Conservation (phyloP, 768 basidiomycete species). For the Amylocystis lapponica region DNA sequence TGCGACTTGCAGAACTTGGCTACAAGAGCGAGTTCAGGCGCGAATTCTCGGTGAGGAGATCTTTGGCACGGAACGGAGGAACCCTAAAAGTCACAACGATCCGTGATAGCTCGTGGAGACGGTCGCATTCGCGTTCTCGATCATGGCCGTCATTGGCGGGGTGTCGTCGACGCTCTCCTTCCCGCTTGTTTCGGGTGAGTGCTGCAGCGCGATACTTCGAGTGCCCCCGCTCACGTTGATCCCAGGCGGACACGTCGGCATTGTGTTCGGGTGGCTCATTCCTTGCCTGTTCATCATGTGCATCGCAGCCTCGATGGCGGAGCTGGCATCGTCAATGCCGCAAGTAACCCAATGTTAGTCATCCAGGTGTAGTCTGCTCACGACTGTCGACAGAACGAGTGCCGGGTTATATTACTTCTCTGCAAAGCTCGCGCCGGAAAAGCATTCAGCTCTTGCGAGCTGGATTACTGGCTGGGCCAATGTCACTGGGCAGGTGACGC, state of each 20-base stretch:
- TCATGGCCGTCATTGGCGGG: constrained; percentile 67
- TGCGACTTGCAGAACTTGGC: constrained; percentile 55
- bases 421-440: constrained; percentile 60
- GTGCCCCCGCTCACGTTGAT: not conserved
- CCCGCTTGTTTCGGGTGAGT: constrained; percentile 48
- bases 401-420: constrained; percentile 78
- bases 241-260: constrained; percentile 66
- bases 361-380: not conserved
- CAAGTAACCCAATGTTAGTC: constrained; percentile 27
- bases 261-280: constrained; percentile 74
- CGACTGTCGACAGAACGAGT: constrained; percentile 53
- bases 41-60: constrained; percentile 54
- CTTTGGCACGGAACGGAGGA: not conserved
- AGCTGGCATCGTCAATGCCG: constrained; percentile 72
- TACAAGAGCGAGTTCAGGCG: constrained; percentile 70
- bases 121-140: constrained; percentile 59
- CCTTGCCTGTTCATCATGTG: constrained; percentile 61
- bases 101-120: constrained; percentile 47
- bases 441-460: constrained; percentile 54
- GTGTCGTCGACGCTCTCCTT: constrained; percentile 62
- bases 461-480: constrained; percentile 73
- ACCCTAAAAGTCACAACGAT: not conserved
- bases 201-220: not conserved
- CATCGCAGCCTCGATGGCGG: constrained; percentile 65
- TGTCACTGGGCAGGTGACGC: constrained; percentile 61